phyloP scores from a whole-genome alignment of 139 green algal species.

The Chlorella sorokiniana region DNA sequence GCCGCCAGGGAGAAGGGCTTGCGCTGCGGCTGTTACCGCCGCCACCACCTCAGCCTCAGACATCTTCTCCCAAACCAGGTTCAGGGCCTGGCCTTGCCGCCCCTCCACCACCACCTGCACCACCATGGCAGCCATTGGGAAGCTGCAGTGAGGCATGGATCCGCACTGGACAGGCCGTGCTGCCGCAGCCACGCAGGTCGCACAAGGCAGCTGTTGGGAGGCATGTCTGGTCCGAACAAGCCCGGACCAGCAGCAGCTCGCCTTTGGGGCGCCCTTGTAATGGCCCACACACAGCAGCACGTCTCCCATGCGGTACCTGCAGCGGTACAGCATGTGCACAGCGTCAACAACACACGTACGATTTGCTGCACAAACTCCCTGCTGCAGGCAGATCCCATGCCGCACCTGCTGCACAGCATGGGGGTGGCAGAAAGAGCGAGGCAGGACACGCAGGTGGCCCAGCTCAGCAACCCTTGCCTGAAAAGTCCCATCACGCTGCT shows the following conservation, averaged over 20 bases:
- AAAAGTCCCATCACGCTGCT: background rate
- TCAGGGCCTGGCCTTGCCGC: background rate
- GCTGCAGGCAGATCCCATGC: too few relatives aligned
- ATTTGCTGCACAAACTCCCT: background rate
- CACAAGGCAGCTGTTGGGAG: too few relatives aligned
- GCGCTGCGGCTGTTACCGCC: background rate
- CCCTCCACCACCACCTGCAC: background rate
- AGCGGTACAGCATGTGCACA: background rate
- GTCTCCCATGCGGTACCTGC: conserved; percentile 9
- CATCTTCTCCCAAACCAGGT: background rate
- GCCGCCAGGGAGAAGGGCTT: background rate
- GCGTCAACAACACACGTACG: too few relatives aligned
- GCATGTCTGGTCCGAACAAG: background rate
- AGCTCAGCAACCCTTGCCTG: background rate
- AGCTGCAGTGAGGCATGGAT: too few relatives aligned
- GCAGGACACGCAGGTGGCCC: too few relatives aligned
- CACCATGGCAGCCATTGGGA: background rate
- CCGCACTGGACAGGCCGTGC: background rate
- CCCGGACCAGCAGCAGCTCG: background rate
- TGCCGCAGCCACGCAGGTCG: too few relatives aligned
- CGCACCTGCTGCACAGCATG: too few relatives aligned
- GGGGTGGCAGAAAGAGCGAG: too few relatives aligned
- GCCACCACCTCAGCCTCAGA: background rate
- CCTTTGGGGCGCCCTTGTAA: background rate
- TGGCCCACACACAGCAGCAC: conserved; percentile 9